Conservation (phyloP, 129 eudicot species). For the Silybum marianum region DNA sequence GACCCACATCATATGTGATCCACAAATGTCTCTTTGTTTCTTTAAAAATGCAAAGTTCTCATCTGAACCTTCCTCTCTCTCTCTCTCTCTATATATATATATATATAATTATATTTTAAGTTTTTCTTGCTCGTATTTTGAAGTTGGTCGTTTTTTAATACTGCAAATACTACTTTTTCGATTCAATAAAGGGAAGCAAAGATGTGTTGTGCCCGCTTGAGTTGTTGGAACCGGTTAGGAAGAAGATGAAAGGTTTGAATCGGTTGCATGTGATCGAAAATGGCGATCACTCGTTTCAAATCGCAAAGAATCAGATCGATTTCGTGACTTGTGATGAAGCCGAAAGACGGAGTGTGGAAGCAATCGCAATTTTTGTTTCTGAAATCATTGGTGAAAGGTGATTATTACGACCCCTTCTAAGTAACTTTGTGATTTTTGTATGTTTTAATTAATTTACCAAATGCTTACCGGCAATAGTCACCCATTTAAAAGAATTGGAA, state of each 20-base stretch:
- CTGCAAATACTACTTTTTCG: neutral
- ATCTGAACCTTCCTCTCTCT: neutral
- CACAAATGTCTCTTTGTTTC: no score
- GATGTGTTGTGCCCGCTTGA: conserved; percentile 72
- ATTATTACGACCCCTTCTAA: neutral
- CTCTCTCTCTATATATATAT: no score
- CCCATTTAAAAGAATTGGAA: no score
- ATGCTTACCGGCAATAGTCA: no score
- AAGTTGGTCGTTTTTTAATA: neutral
- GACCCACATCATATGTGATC: no score
- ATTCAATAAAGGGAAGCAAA: conserved; percentile 63
- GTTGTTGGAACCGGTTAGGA: conserved; percentile 57
- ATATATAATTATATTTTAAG: no score
- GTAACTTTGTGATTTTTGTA: neutral
- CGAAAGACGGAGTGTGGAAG: conserved; percentile 61
- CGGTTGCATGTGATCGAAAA: conserved; percentile 73
- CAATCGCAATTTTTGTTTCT: conserved; percentile 66
- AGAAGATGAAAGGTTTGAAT: conserved; percentile 53
- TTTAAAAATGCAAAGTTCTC: no score
- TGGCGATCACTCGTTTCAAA: conserved; percentile 85
- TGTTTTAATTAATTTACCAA: no score
- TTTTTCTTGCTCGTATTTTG: neutral
- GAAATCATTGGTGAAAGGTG: conserved; percentile 26
- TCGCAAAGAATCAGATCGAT: conserved; percentile 56
- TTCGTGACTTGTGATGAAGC: conserved; percentile 37